Evolutionary conservation across 2,329 filamentous ascomycete genomes (phyloP).

Genomic region (Ophiostoma ips): DNA sequence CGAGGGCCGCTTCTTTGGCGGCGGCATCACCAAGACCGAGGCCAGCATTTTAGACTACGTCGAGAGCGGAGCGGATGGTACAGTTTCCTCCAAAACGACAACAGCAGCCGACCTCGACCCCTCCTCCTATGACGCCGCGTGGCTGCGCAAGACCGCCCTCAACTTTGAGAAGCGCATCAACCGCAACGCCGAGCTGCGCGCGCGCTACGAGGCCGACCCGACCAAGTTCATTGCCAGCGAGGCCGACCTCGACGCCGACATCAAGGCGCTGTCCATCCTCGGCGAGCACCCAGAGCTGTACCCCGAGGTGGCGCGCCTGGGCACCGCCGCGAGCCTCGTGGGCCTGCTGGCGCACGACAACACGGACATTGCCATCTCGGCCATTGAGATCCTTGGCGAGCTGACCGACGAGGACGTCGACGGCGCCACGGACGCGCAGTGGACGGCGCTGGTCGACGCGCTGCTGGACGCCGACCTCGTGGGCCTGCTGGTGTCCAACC

Average conservation of each 20-base stretch:
- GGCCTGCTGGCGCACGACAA: conserved; percentile 85
- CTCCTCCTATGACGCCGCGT: conserved; percentile 66
- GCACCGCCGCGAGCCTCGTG: conserved; percentile 60
- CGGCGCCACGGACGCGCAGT: conserved; percentile 61
- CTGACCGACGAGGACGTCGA: conserved; percentile 86
- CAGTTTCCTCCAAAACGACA: too few relatives aligned
- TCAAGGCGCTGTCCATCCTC: conserved; percentile 75
- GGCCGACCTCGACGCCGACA: conserved; percentile 76
- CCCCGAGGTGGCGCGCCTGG: conserved; percentile 61
- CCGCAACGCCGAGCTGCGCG: conserved; percentile 79
- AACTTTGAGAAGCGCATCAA: conserved; percentile 83
- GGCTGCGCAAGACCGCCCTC: conserved; percentile 69
- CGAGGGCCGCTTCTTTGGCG: conserved; percentile 90
- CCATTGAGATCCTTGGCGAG: conserved; percentile 78
- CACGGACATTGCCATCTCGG: conserved; percentile 87
- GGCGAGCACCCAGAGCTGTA: conserved; percentile 79
- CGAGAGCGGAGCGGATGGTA: conserved; percentile 42
- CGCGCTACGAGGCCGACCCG: conserved; percentile 70
- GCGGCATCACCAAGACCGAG: conserved; percentile 71
- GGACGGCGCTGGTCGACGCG: conserved; percentile 59
- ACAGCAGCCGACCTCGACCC: conserved; percentile 31
- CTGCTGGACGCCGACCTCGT: conserved; percentile 57
- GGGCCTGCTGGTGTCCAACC: conserved; percentile 61
- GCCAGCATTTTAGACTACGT: conserved; percentile 79
- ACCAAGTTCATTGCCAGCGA: conserved; percentile 74